These are phyloP conservation scores for Hygrophoropsis aurantiaca DNA, from an alignment of 768 basidiomycete species.

Conservation along the genomic window DNA sequence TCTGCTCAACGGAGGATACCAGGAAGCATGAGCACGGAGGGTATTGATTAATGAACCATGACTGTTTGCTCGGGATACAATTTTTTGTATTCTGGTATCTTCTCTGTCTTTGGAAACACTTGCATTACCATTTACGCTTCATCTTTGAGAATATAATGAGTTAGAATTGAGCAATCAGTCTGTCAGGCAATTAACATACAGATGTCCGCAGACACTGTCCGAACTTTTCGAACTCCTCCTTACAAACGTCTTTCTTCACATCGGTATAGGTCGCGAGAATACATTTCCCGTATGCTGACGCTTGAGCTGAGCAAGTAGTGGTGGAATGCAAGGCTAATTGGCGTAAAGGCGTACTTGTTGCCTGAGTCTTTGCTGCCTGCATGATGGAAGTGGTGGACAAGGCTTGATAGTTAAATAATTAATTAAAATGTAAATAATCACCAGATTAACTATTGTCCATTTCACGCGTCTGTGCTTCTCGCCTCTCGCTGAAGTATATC, in stretches of 20 bases:
- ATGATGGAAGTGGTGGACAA: constrained; percentile 8
- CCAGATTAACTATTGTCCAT: no score
- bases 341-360: constrained; percentile 49
- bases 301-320: constrained; percentile 69
- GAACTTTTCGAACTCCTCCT: constrained; percentile 81
- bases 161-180: background rate
- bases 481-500: no score
- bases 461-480: no score
- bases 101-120: background rate
- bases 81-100: background rate
- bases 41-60: constrained; percentile 16
- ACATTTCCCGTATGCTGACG: constrained; percentile 85
- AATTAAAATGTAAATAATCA: no score
- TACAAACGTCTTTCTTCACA: constrained; percentile 80
- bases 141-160: constrained; percentile 35
- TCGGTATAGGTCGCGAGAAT: constrained; percentile 82
- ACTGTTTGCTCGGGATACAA: background rate
- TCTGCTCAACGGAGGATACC: constrained; percentile 30
- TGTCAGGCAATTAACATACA: constrained; percentile 50
- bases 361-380: constrained; percentile 27
- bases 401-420: background rate
- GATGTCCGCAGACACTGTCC: constrained; percentile 76
- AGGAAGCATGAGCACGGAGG: constrained; percentile 26
- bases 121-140: constrained; percentile 53
- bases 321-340: constrained; percentile 72